These are phyloP conservation scores for Pseudocercospora musae DNA, from an alignment of 2,329 filamentous ascomycete species.

Conservation along the genomic window DNA sequence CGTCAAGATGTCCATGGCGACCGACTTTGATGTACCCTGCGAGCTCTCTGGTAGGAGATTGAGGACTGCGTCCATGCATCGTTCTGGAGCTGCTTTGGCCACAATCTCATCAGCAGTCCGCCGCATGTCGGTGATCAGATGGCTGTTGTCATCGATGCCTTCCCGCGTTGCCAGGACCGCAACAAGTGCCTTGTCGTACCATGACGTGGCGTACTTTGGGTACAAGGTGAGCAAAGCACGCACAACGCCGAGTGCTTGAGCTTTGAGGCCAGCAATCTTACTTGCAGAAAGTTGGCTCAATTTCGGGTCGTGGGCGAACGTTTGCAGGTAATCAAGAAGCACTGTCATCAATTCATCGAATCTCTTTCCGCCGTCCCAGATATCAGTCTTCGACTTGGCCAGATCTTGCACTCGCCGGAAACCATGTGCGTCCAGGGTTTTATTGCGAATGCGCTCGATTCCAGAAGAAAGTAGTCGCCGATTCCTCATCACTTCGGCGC, in stretches of 20 bases:
- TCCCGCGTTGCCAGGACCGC: conserved; percentile 64
- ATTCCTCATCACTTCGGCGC: conserved; percentile 43
- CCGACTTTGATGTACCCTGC: conserved; percentile 43
- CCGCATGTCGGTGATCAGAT: conserved; percentile 72
- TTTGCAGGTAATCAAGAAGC: conserved; percentile 69
- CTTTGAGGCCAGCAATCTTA: conserved; percentile 60
- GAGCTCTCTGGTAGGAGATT: conserved; percentile 35
- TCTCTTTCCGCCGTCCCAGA: conserved; percentile 64
- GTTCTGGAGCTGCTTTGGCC: conserved; percentile 58
- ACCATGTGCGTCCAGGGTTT: conserved; percentile 74
- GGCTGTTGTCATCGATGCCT: conserved; percentile 59
- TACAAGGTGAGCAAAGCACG: conserved; percentile 68
- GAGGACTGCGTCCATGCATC: conserved; percentile 39
- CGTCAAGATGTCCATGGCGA: conserved; percentile 56
- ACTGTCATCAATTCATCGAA: conserved; percentile 66
- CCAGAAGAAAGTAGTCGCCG: conserved; percentile 67
- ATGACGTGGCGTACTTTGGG: conserved; percentile 62
- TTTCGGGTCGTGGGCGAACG: conserved; percentile 42
- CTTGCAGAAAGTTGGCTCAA: conserved; percentile 28
- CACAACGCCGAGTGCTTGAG: conserved; percentile 70
- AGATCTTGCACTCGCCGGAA: conserved; percentile 76
- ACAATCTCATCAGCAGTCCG: conserved; percentile 70
- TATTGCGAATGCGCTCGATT: conserved; percentile 67
- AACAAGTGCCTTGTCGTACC: conserved; percentile 65
- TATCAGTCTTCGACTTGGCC: conserved; percentile 61